Evolutionary conservation across 768 basidiomycete species (phyloP).

Genomic region (Calocera viscosa): DNA sequence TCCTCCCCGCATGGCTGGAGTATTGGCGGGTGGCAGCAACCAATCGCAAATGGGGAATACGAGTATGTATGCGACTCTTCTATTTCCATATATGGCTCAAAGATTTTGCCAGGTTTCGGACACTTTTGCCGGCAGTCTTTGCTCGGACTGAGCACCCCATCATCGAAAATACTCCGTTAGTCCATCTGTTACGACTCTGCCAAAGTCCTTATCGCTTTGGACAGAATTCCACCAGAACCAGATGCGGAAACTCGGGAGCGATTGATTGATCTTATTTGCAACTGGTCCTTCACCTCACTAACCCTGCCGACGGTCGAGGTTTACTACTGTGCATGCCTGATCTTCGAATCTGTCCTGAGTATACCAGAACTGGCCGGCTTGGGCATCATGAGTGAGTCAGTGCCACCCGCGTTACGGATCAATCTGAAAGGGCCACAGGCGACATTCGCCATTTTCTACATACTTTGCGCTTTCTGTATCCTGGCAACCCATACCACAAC

Average conservation of each 20-base stretch:
- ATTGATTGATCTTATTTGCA: not conserved
- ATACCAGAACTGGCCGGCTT: constrained; percentile 16
- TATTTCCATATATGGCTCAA: not conserved
- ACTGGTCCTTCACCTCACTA: not conserved
- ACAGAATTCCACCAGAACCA: not conserved
- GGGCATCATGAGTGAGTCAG: constrained; percentile 25
- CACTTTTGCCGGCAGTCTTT: not conserved
- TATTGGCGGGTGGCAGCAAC: not conserved
- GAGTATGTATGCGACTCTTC: not conserved
- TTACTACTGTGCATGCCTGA: constrained; percentile 61
- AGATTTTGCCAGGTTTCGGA: not conserved
- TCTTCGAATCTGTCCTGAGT: constrained; percentile 76
- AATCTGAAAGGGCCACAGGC: constrained; percentile 32
- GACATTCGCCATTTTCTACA: constrained; percentile 67
- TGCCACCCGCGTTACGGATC: not conserved
- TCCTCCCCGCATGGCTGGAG: not conserved
- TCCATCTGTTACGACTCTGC: not conserved
- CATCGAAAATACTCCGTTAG: not conserved
- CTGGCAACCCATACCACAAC: constrained; percentile 92
- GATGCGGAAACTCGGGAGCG: not conserved
- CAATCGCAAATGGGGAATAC: not conserved
- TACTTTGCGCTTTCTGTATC: constrained; percentile 85
- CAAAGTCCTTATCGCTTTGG: not conserved
- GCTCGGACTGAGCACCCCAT: not conserved
- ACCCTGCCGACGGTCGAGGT: constrained; percentile 36